Evolutionary conservation across 202 grass and related monocot species (phyloP).

Genomic region (Setaria viridis): DNA sequence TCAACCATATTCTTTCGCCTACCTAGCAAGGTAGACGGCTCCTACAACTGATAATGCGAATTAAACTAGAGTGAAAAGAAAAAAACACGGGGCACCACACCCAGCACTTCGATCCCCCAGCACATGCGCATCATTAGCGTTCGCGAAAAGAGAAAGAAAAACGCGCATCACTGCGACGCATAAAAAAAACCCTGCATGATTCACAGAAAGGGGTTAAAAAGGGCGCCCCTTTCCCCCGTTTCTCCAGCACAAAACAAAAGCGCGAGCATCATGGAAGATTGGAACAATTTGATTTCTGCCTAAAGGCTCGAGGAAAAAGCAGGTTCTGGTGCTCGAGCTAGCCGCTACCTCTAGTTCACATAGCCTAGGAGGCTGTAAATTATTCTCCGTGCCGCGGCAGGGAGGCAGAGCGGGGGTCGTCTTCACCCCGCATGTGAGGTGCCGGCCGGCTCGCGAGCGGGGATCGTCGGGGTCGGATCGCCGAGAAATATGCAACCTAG

Average conservation of each 20-base stretch:
- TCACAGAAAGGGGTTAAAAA: neutral
- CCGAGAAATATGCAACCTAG: neutral
- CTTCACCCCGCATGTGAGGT: conserved; percentile 48
- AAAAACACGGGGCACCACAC: neutral
- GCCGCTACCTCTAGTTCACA: conserved; percentile 1
- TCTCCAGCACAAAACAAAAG: conserved; percentile 27
- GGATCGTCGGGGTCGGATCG: neutral
- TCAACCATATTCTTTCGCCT: neutral
- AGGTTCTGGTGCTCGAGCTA: neutral
- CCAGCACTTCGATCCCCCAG: neutral
- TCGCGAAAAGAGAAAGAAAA: neutral
- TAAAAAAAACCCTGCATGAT: conserved; percentile 25
- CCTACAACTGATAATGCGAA: neutral
- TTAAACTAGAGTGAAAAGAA: neutral
- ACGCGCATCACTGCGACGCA: neutral
- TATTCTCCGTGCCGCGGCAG: conserved; percentile 9
- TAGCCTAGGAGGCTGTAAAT: conserved; percentile 47
- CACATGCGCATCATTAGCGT: conserved; percentile 27
- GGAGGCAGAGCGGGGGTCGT: conserved; percentile 33
- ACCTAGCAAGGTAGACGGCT: neutral
- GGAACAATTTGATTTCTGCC: conserved; percentile 32
- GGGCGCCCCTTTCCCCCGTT: neutral
- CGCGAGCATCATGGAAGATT: neutral
- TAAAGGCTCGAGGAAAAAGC: conserved; percentile 12
- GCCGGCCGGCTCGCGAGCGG: conserved; percentile 15